Evolutionary conservation across 2,329 filamentous ascomycete species (phyloP).

Genomic region (Geosmithia putterillii): DNA sequence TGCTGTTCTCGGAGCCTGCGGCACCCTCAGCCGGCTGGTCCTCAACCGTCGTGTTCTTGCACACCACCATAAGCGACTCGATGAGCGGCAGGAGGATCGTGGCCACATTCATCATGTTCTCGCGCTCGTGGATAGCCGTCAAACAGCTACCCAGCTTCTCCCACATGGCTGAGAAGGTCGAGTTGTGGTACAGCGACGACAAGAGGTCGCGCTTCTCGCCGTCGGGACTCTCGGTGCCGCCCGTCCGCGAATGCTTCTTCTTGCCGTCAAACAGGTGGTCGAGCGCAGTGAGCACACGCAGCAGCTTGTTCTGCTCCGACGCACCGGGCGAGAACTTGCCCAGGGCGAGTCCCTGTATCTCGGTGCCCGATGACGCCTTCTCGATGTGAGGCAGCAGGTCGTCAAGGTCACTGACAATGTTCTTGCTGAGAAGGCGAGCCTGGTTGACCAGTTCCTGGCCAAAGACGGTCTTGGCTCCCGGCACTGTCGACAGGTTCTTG

Average conservation of each 20-base stretch:
- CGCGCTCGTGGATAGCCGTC: slow-evolving; percentile 75
- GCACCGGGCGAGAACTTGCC: slow-evolving; percentile 93
- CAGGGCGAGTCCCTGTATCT: slow-evolving; percentile 88
- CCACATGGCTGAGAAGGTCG: slow-evolving; percentile 86
- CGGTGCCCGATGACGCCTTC: slow-evolving; percentile 76
- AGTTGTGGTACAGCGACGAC: slow-evolving; percentile 77
- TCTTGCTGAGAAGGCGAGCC: slow-evolving; percentile 71
- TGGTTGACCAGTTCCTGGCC: slow-evolving; percentile 87
- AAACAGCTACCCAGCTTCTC: slow-evolving; percentile 82
- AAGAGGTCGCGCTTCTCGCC: slow-evolving; percentile 74
- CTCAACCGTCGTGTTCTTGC: slow-evolving; percentile 86
- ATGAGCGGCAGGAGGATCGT: slow-evolving; percentile 91
- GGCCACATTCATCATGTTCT: slow-evolving; percentile 93
- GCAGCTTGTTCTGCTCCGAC: slow-evolving; percentile 90
- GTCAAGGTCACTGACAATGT: slow-evolving; percentile 73
- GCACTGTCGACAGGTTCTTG: slow-evolving; percentile 90
- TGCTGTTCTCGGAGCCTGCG: no score
- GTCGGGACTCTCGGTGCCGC: slow-evolving; percentile 30
- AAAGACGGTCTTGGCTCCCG: slow-evolving; percentile 79
- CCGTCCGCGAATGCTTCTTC: slow-evolving; percentile 36
- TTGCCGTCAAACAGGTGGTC: slow-evolving; percentile 92
- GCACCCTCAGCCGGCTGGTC: slow-evolving; percentile 44
- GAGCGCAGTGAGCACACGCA: slow-evolving; percentile 83
- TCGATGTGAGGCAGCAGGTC: slow-evolving; percentile 78
- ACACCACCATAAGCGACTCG: slow-evolving; percentile 96